Base-by-base conservation (phyloP, 1,284 basidiomycete species). In the Paramarasmius palmivorus region DNA sequence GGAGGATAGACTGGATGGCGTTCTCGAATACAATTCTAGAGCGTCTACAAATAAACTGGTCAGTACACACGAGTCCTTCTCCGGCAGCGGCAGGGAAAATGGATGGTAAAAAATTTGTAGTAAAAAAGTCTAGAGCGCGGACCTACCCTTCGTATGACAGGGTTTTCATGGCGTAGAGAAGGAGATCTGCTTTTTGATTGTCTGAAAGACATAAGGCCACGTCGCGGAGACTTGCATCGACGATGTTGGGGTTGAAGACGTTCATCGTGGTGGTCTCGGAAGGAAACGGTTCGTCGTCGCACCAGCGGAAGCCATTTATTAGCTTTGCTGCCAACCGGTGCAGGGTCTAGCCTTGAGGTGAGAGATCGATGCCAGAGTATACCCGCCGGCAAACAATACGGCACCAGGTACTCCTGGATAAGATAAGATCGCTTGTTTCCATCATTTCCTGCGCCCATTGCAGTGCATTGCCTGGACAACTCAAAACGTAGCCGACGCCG, bases 231-330 rank as follows among this genome's bases (percentile, higher is more conserved):
- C 82, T 82, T 22, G 86, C 85, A 61, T 88, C 85, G 44, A 88
- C 74, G 58, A 88, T 87, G 62, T 82, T 83, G 4, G 84, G 83
- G 64, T 88, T 88, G 73, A 88, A 88, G 55, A 85, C 73, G 63
- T 77, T 78, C 79, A 80, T 80, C 49, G 49, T 38, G 39, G 32
- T 49, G 47, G 47, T 49, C 35, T 34, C 14, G 32, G 17, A 22
- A 15, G 32, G 47, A 49, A 34, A 25, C 38, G 20, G 38, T n/a
- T 40, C 26, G 19, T 20, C 17, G 35, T 49, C 34, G 47, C 22
- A 37, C 36, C 14, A 38, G 47, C 44, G 26, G 29, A 6, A 29
- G 3, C 44, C 44, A 46, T 44, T 15, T 23, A 15, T 20, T 29
- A 29, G 14, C 12, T 46, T 46, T 46, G 44, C 32, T 32, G 25